Percentiles rank a stretch among this genome's conserved stretches.
These are phyloP conservation scores for Podila clonocystis DNA, from an alignment of 192 early-diverging fungal species.

Conservation along the genomic window DNA sequence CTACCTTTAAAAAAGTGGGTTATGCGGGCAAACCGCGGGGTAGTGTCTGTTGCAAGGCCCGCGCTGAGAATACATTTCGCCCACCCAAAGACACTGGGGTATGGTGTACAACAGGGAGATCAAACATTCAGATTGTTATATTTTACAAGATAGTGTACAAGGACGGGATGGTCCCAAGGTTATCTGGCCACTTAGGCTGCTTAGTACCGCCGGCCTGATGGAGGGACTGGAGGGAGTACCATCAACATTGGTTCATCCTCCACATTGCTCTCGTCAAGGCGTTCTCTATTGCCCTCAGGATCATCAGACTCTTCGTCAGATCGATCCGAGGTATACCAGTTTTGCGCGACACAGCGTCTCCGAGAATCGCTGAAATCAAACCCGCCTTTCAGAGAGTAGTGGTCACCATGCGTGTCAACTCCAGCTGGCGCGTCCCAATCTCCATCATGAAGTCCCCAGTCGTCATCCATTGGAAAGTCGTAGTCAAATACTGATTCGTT, in stretches of 20 bases:
- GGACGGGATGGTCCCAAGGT: neutral
- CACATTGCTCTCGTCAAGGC: neutral
- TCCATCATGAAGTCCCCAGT: neutral
- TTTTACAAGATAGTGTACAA: no score
- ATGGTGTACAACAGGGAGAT: no score
- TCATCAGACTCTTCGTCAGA: neutral
- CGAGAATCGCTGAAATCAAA: neutral
- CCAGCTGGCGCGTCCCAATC: neutral
- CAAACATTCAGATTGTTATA: no score
- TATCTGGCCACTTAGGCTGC: neutral
- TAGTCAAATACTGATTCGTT: neutral
- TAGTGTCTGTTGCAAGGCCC: no score
- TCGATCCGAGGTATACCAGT: neutral
- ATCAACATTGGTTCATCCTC: neutral
- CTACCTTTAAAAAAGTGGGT: neutral
- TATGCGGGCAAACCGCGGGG: neutral
- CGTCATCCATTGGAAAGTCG: neutral
- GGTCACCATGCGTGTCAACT: neutral
- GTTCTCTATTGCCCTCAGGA: neutral
- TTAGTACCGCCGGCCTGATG: neutral
- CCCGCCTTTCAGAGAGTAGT: neutral
- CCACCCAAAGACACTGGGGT: no score
- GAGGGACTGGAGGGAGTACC: neutral
- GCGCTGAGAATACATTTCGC: no score
- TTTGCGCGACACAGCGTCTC: neutral